A percentile compares a stretch with the other conserved stretches of the same genome.
phyloP scores from a whole-genome alignment of 2,329 filamentous ascomycete species.

The Lachnellula suecica region DNA sequence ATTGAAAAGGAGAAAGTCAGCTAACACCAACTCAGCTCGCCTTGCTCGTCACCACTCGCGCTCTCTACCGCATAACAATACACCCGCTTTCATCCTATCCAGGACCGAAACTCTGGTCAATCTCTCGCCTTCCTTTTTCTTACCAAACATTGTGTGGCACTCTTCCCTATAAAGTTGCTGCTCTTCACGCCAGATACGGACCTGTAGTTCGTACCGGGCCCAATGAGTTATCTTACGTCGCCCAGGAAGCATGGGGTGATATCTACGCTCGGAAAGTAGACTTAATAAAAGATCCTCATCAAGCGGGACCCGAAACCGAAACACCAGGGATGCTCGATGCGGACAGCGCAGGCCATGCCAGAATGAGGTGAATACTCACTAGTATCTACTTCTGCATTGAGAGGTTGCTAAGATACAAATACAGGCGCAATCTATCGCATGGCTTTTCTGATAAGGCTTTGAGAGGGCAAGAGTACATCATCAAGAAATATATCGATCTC shows the following conservation, averaged over 20 bases:
- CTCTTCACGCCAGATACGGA: constrained; percentile 41
- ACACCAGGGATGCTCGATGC: not conserved
- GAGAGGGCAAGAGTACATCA: constrained; percentile 35
- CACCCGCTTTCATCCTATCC: constrained; percentile 34
- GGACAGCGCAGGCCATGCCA: constrained; percentile 6
- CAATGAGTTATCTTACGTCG: constrained; percentile 36
- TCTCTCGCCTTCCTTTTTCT: constrained; percentile 7
- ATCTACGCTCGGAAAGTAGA: constrained; percentile 13
- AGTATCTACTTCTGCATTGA: not conserved
- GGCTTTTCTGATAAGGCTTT: constrained; percentile 35
- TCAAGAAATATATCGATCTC: constrained; percentile 39
- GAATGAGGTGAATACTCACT: not conserved
- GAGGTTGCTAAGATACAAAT: not conserved
- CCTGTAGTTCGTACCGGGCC: constrained; percentile 45
- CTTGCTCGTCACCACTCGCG: not conserved
- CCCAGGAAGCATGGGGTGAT: constrained; percentile 28
- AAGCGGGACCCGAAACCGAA: not conserved
- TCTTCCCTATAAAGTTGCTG: constrained; percentile 39
- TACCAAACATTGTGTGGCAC: constrained; percentile 26
- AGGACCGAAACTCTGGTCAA: constrained; percentile 27
- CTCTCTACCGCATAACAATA: constrained; percentile 17
- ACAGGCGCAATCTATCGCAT: constrained; percentile 24
- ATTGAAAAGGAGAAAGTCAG: too few species aligned
- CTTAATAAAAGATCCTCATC: not conserved
- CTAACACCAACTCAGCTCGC: not conserved